phyloP scores from a whole-genome alignment of 140 eudicot species.

The Anethum foeniculum region DNA sequence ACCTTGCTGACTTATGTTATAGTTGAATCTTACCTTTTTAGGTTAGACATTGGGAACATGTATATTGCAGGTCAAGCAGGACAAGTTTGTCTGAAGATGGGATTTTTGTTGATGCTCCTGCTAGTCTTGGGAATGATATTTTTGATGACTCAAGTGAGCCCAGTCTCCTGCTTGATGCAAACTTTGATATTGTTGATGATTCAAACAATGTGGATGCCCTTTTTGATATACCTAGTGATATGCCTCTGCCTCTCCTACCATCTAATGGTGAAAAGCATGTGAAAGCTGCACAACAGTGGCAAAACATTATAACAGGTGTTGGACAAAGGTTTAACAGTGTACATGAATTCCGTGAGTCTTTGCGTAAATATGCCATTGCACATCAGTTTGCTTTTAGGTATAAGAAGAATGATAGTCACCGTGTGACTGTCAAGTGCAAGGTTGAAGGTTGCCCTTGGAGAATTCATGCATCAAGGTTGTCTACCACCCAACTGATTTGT shows the following conservation, averaged over 20 bases:
- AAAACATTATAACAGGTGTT: constrained; percentile 79
- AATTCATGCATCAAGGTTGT: constrained; percentile 87
- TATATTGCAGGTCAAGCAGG: constrained; percentile 84
- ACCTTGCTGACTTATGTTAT: constrained; percentile 12
- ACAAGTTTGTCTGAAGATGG: constrained; percentile 83
- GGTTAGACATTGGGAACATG: constrained; percentile 13
- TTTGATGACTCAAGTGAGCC: constrained; percentile 61
- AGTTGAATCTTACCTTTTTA: constrained; percentile 2
- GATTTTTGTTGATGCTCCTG: constrained; percentile 53
- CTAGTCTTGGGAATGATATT: constrained; percentile 46
- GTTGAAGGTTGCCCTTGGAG: constrained; percentile 94
- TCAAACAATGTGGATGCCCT: constrained; percentile 32
- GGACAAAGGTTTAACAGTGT: constrained; percentile 89
- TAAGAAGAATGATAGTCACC: constrained; percentile 90
- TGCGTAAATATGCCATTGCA: constrained; percentile 79
- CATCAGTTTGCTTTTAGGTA: constrained; percentile 75
- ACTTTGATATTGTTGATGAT: constrained; percentile 55
- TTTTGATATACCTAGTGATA: constrained; percentile 30
- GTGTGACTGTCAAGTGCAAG: constrained; percentile 86
- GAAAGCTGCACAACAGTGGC: constrained; percentile 87
- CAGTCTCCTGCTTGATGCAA: constrained; percentile 39
- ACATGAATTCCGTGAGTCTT: constrained; percentile 75
- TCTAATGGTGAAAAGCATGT: constrained; percentile 52
- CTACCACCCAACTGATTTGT: constrained; percentile 83
- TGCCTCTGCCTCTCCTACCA: constrained; percentile 23